Base-by-base conservation (phyloP, 2,329 filamentous ascomycete genomes). In the Colletotrichum tropicicola region DNA sequence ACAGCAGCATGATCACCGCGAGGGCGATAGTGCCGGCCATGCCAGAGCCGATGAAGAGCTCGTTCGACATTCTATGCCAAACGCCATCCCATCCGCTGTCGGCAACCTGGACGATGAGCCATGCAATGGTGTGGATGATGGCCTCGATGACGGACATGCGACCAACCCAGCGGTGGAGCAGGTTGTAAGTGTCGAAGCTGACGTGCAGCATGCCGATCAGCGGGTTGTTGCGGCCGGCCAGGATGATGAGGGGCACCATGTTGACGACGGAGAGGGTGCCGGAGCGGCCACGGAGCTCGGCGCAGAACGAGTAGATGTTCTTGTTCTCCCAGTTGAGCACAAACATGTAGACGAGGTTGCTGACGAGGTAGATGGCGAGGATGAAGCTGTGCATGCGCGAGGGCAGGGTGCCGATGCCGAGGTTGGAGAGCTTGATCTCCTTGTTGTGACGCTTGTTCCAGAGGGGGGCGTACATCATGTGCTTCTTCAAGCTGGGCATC, bases 101-200 rank as follows among this genome's bases (percentile, higher is more conserved):
- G 9, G 87, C 83, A 15, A 89, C 82, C 68, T 89, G 90, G 61
- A 94, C 92, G 70, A 92, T 86, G 21, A 88, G 80, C 92, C 94
- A 98, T 41, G 88, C 87, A 30, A 88, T 73, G 6, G 89, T 91
- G 78, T 97, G 93, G 4, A 90, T 81, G 55, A 93, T 72, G 28
- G 85, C 79, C 75, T 95, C 89, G 3, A 90, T 68, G 28, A 93
- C 87, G 52, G 92, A 87, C 47, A 95, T 88, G 32, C 92, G 87
- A 39, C 92, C 93, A 68, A 93, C 86, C 92, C 92, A 96, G 68
- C 92, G 78, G 66, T 82, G 80, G n/a, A 82, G 72, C 8, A 82
- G 89, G 76, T 98, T 98, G 85, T 97, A 98, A 1, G 94, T 97
- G 77, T 98, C 96, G 80, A 98, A 99, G 77, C 92, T 95, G 75